Evolutionary conservation across 768 basidiomycete species (phyloP), one percentile per base, ranked within the genome.

Genomic region (Auricularia cornea): DNA sequence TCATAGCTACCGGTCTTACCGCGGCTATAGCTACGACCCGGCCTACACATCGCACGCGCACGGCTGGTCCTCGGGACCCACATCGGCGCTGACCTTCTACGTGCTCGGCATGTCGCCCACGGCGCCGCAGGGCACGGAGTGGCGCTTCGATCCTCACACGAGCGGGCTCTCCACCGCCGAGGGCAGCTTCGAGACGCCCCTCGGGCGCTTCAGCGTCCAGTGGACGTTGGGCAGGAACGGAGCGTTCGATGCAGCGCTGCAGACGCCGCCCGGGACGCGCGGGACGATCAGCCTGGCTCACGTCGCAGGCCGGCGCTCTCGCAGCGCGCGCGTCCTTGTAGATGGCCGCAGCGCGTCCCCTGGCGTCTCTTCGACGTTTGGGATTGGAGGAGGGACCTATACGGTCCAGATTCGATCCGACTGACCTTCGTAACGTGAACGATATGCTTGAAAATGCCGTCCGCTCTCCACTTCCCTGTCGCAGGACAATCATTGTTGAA

Each of bases 41-140:
- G 76, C 83, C 0, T 85, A 84, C 70, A 84, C 82, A 8, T 82
- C 80, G n/a, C 83, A 84, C 68, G 72, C 82, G 1, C 84, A 85
- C 66, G 83, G 83, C 3, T 85, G 84, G 84, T 81, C 80, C 63
- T 74, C 83, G 0, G 84, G 83, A 0, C 81, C 84, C 0, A 85
- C 84, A 0, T 80, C 81, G 4, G 82, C 83, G 4, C 72, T 84
- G 12, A 83, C 83, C 2, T 81, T 80, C 71, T 84, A 83, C 68
- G 76, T 84, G 32, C 75, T 83, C 14, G 84, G 84, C n/a, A 72
- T 85, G 12, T 76, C 74, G 16, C 74, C 84, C 28, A 81, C 80
- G 0, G 71, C 79, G 4, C 77, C 79, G 0, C 75, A 80, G 66
- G 84, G 84, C 2, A 59, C 65, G n/a, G 76, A 75, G 1, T 85